These are phyloP conservation scores for Monosporascus cannonballus DNA, from an alignment of 2,329 filamentous ascomycete species.

Conservation along the genomic window DNA sequence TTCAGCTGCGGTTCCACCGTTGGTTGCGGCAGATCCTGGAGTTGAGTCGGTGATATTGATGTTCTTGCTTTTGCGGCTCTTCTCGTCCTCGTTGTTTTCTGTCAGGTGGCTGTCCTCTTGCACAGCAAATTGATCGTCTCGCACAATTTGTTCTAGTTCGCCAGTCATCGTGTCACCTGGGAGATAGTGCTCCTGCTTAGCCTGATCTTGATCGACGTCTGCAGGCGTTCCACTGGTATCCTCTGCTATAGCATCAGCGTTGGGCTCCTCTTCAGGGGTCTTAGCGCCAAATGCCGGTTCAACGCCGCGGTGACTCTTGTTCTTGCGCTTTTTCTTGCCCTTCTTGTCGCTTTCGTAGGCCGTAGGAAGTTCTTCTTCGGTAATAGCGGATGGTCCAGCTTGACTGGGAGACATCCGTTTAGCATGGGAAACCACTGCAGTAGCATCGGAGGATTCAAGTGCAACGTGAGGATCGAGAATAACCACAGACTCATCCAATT, in stretches of 20 bases:
- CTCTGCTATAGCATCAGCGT: neutral
- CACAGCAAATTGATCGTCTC: neutral
- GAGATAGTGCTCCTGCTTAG: neutral
- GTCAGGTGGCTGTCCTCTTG: neutral
- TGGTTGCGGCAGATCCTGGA: neutral
- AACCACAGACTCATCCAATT: neutral
- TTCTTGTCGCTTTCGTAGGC: conserved; percentile 23
- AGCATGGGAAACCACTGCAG: neutral
- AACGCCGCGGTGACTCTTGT: neutral
- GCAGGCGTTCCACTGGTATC: neutral
- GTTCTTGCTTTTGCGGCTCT: neutral
- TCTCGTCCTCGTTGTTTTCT: neutral
- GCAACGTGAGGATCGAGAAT: no score
- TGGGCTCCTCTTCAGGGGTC: neutral
- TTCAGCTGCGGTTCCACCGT: neutral
- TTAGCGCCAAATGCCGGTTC: neutral
- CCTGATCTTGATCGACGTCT: neutral
- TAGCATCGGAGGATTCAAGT: no score
- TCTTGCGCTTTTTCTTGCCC: conserved; percentile 1
- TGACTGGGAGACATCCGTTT: conserved; percentile 8
- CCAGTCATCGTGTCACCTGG: neutral
- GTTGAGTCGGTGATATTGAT: neutral
- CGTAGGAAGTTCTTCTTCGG: conserved; percentile 13
- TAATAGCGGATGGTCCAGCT: conserved; percentile 8
- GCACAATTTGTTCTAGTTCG: neutral